Evolutionary conservation across 2,329 filamentous ascomycete genomes (phyloP), one percentile per base, ranked within the genome.

Genomic region (Xylaria sp.): DNA sequence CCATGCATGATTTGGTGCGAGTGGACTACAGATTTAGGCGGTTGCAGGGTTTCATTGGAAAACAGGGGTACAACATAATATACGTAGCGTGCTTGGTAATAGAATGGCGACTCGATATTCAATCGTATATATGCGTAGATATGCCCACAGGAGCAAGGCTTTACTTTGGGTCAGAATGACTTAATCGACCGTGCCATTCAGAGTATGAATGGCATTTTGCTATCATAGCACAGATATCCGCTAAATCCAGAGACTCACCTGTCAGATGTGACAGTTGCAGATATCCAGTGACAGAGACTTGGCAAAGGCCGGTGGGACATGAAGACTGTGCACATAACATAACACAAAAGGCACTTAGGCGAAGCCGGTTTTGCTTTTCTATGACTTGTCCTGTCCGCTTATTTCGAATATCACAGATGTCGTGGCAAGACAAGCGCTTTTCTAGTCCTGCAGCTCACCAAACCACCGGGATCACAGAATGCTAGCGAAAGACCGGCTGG

Each of bases 211-310:
- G n/a, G 29, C 12, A 37, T 60, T 47, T 51, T 40, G 35, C 40
- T 59, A 62, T 16, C 37, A 5, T 3, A 8, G 40, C 1, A n/a
- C n/a, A 35, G 13, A 10, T 25, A 54, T 25, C 51, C 44, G 25
- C 58, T 50, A 60, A 60, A 61, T 44, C 37, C 60, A 21, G 23
- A 65, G 13, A 47, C 37, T 61, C 37, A 54, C 63, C 44, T 53
- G 48, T 60, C 51, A 37, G 29, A 50, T 64, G 40, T 12, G 40
- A 40, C 29, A 54, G 32, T 21, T 62, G 59, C 13, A 58, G 57
- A 32, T 27, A 27, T n/a, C n/a, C 29, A 54, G 32, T 21, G 60
- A 54, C 13, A 58, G 57, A 32, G 21, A 27, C 59, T 54, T 48
- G 59, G 59, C 55, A 50, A 9, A 35, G n/a, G 32, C 37, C 50